Percentiles rank a stretch among this genome's conserved stretches.
Evolutionary conservation across 208 protist species (phyloP).

Genomic region (Leishmania turanica): DNA sequence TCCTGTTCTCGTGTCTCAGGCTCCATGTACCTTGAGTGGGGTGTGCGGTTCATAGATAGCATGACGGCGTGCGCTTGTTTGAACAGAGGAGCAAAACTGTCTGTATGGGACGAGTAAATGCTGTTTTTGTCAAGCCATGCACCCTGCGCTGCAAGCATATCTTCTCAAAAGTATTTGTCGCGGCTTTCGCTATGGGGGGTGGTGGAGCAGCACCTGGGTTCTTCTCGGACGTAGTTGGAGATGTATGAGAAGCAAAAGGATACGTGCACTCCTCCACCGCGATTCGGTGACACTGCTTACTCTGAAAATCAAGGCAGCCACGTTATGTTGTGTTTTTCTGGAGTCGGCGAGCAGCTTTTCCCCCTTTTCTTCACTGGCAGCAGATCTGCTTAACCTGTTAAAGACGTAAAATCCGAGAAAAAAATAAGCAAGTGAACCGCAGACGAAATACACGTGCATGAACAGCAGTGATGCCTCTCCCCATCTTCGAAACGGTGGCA

Average conservation of each 20-base stretch:
- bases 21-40: background rate
- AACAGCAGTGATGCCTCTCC: background rate
- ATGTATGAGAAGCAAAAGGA: background rate
- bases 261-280: background rate
- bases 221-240: background rate
- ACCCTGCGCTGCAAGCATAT: background rate
- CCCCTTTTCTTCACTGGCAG: slow-evolving; percentile 8
- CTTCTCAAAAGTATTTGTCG: background rate
- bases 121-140: background rate
- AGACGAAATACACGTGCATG: background rate
- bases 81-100: background rate
- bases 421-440: background rate
- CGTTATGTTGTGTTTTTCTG: background rate
- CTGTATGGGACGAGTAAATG: background rate
- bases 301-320: background rate
- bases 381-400: slow-evolving; percentile 3
- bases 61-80: no score
- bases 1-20: background rate
- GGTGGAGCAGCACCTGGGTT: background rate
- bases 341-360: background rate
- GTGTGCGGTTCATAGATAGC: background rate
- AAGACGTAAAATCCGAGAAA: background rate
- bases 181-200: background rate
- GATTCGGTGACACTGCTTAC: background rate
- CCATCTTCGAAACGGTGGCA: background rate